A percentile compares a stretch with the other conserved stretches of the same genome.
phyloP scores from a whole-genome alignment of 805 yeast species.

The Limtongia smithiae region DNA sequence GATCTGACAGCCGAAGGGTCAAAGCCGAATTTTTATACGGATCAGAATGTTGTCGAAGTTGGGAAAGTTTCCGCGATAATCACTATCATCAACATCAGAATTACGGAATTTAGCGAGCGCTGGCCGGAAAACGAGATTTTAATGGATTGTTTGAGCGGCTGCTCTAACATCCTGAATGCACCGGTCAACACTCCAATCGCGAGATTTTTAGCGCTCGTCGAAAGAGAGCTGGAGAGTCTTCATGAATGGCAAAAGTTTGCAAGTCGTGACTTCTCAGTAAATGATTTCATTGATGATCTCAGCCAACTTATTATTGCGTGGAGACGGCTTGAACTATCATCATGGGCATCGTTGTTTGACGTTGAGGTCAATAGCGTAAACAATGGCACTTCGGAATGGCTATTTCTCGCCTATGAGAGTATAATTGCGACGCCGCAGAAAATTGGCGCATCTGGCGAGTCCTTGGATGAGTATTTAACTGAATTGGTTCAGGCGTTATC shows the following conservation, averaged over 20 bases:
- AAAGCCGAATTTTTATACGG: conserved; percentile 57
- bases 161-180: conserved; percentile 60
- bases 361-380: conserved; percentile 55
- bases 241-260: conserved; percentile 96
- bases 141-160: conserved; percentile 58
- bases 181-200: conserved; percentile 72
- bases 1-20: not conserved
- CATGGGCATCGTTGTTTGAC: conserved; percentile 76
- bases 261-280: conserved; percentile 66
- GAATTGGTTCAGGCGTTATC: conserved; percentile 59
- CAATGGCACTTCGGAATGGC: conserved; percentile 69
- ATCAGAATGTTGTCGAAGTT: conserved; percentile 57
- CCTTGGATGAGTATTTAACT: conserved; percentile 35
- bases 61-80: conserved; percentile 53
- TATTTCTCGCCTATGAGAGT: conserved; percentile 85
- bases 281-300: conserved; percentile 51
- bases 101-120: conserved; percentile 48
- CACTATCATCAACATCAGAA: conserved; percentile 36
- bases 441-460: conserved; percentile 40
- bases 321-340: conserved; percentile 81
- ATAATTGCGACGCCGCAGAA: conserved; percentile 40
- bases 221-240: conserved; percentile 76
- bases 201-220: conserved; percentile 72
- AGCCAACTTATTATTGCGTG: conserved; percentile 76
- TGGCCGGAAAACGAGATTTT: conserved; percentile 98